These are phyloP conservation scores for Pseudogymnoascus sp. DNA, from an alignment of 2,329 filamentous ascomycete species.

Conservation along the genomic window DNA sequence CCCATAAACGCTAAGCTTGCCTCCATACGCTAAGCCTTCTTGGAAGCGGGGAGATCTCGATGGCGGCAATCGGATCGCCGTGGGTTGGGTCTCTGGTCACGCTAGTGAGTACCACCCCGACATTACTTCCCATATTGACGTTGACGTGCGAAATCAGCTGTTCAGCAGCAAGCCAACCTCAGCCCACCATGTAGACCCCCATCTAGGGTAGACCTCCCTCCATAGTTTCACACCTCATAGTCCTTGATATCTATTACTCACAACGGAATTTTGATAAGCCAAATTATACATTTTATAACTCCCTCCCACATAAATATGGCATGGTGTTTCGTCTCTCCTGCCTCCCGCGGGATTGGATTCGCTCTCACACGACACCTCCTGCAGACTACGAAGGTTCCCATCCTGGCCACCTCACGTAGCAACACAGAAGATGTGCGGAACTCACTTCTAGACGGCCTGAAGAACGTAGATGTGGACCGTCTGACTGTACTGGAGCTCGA, in stretches of 20 bases:
- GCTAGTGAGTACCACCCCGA: background rate
- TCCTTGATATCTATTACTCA: background rate
- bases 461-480: conserved; percentile 38
- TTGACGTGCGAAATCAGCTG: background rate
- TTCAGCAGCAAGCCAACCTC: background rate
- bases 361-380: conserved; percentile 54
- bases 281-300: background rate
- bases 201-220: background rate
- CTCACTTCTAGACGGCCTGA: conserved; percentile 44
- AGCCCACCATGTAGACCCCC: conserved; percentile 5
- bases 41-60: background rate
- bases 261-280: background rate
- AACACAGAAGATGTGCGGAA: conserved; percentile 44
- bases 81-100: background rate
- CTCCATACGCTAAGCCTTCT: background rate
- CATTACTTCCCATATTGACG: conserved; percentile 1
- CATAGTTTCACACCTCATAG: background rate
- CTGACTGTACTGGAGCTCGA: conserved; percentile 49
- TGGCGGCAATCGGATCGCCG: background rate
- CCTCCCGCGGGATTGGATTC: conserved; percentile 58
- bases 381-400: conserved; percentile 48
- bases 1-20: background rate
- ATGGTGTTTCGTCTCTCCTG: conserved; percentile 46
- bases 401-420: conserved; percentile 55
- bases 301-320: conserved; percentile 21